Conservation (phyloP, 2,329 filamentous ascomycete species). For the Fusarium sp. region DNA sequence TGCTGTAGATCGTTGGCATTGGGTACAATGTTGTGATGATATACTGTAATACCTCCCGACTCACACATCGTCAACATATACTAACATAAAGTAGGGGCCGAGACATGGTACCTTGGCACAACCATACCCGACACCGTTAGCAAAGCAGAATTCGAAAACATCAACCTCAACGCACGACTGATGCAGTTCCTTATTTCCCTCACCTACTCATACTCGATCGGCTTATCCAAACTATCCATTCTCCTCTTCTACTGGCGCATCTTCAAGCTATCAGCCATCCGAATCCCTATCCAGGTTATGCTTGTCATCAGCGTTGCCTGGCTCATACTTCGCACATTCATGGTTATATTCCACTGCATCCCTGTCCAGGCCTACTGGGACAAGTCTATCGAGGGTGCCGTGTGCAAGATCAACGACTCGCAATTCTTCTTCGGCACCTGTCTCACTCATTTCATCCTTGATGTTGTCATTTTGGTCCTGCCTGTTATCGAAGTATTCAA, state of each 20-base stretch:
- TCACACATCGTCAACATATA: accelerated
- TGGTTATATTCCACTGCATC: slow-evolving; percentile 53
- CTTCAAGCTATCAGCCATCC: slow-evolving; percentile 48
- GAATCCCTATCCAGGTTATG: slow-evolving; percentile 48
- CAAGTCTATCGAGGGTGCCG: slow-evolving; percentile 43
- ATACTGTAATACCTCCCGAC: slow-evolving; percentile 24
- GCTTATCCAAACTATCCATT: slow-evolving; percentile 48
- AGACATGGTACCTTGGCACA: slow-evolving; percentile 37
- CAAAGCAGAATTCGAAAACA: slow-evolving; percentile 27
- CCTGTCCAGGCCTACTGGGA: slow-evolving; percentile 55
- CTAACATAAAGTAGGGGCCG: slow-evolving; percentile 35
- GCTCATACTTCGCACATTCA: slow-evolving; percentile 51
- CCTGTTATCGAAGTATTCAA: slow-evolving; percentile 52
- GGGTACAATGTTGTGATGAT: slow-evolving; percentile 35
- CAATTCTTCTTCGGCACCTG: slow-evolving; percentile 53
- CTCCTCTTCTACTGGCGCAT: slow-evolving; percentile 52
- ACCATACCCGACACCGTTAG: slow-evolving; percentile 24
- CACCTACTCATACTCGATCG: slow-evolving; percentile 49
- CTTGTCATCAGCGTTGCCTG: slow-evolving; percentile 44
- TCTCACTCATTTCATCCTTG: slow-evolving; percentile 51
- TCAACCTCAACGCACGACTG: slow-evolving; percentile 29
- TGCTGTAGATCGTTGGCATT: slow-evolving; percentile 33
- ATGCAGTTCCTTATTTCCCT: slow-evolving; percentile 38
- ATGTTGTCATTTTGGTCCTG: slow-evolving; percentile 51
- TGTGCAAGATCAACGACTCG: slow-evolving; percentile 51